These are phyloP conservation scores for Bothriochloa decipiens DNA, from an alignment of 176 grass and related monocot genomes.

Conservation along the genomic window DNA sequence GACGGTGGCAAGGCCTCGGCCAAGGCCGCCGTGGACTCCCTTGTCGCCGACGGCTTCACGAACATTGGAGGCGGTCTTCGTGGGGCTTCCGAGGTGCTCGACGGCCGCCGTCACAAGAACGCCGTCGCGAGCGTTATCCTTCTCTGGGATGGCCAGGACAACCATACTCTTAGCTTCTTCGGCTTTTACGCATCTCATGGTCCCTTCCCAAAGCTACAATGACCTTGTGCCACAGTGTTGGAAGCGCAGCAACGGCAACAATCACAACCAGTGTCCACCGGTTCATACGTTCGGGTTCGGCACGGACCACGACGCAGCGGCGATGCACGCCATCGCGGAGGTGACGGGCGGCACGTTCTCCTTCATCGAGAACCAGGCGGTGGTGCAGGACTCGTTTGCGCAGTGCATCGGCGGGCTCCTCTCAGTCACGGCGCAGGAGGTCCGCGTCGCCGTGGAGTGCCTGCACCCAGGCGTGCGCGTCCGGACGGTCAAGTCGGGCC, in stretches of 20 bases:
- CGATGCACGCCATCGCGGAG: constrained; percentile 45
- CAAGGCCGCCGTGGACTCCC: constrained; percentile 37
- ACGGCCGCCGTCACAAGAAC: constrained; percentile 46
- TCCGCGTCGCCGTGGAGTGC: background rate
- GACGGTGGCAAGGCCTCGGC: constrained; percentile 28
- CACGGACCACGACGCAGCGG: constrained; percentile 51
- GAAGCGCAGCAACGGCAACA: background rate
- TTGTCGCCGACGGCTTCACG: background rate
- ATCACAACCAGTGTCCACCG: background rate
- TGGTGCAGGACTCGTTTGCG: constrained; percentile 56
- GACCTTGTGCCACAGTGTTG: constrained; percentile 42
- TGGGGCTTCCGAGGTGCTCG: constrained; percentile 25
- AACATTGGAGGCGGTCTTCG: constrained; percentile 39
- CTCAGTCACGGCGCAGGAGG: constrained; percentile 33
- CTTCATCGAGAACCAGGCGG: constrained; percentile 7
- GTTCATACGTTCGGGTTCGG: constrained; percentile 66
- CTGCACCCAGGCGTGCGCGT: background rate
- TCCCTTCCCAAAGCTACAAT: constrained; percentile 2
- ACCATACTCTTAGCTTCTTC: background rate
- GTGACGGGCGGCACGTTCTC: background rate
- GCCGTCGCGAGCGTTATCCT: constrained; percentile 62
- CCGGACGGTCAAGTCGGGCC: constrained; percentile 6
- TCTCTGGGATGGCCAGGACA: constrained; percentile 63
- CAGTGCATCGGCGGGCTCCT: constrained; percentile 66
- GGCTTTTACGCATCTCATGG: background rate